Evolutionary conservation across 2,329 filamentous ascomycete genomes (phyloP).

Genomic region (Ilyonectria robusta): DNA sequence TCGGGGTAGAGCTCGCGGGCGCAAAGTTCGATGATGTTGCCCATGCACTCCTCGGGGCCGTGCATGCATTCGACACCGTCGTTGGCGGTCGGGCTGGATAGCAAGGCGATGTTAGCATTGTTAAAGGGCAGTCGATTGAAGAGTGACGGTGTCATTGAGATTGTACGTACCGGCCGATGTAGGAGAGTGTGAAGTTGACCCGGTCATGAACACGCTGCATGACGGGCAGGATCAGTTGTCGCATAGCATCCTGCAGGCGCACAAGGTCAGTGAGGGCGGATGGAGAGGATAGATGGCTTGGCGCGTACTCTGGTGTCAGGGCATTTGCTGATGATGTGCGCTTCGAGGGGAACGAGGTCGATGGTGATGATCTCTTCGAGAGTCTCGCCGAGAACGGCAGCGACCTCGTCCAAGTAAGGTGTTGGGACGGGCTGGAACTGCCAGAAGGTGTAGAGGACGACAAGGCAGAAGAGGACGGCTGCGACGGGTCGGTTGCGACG

Average conservation of each 20-base stretch:
- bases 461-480: constrained; percentile 43
- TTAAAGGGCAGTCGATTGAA: not conserved
- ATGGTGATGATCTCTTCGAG: constrained; percentile 25
- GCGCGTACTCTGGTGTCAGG: constrained; percentile 80
- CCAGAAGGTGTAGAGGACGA: constrained; percentile 46
- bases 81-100: constrained; percentile 75
- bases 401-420: constrained; percentile 19
- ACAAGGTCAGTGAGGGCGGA: constrained; percentile 26
- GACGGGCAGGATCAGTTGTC: constrained; percentile 83
- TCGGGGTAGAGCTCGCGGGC: constrained; percentile 86
- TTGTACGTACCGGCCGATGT: constrained; percentile 80
- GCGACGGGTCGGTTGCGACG: constrained; percentile 45
- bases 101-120: not conserved
- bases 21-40: constrained; percentile 95
- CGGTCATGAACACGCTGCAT: constrained; percentile 88
- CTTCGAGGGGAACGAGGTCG: constrained; percentile 81
- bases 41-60: constrained; percentile 89
- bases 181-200: constrained; percentile 92
- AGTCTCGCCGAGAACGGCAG: constrained; percentile 20
- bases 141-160: not conserved
- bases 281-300: not conserved
- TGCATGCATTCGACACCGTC: constrained; percentile 92
- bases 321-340: constrained; percentile 98
- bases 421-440: constrained; percentile 44
- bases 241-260: constrained; percentile 78